Percentiles rank a stretch among this genome's conserved stretches.
phyloP scores from a whole-genome alignment of 2,329 filamentous ascomycete species.

The Ceratocystis alfenasii region DNA sequence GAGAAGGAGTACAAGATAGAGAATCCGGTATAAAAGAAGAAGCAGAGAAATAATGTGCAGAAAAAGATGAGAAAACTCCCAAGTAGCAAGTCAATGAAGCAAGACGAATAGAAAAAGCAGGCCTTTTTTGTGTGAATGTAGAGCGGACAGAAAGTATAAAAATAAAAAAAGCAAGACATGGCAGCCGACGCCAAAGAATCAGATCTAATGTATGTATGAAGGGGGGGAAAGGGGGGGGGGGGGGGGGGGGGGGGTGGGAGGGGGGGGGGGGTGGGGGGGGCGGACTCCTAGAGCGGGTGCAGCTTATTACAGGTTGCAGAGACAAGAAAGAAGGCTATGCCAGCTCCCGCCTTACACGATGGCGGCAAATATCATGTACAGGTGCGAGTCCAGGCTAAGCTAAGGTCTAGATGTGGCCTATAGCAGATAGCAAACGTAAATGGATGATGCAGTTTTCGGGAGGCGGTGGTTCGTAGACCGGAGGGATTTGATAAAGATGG shows the following conservation, averaged over 20 bases:
- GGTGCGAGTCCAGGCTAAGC: neutral
- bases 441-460: too few species aligned
- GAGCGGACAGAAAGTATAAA: neutral
- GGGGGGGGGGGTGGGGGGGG: too few species aligned
- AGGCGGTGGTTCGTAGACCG: neutral
- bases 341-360: neutral
- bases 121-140: neutral
- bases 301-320: too few species aligned
- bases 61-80: conserved; percentile 1
- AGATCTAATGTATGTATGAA: neutral
- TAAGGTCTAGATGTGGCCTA: neutral
- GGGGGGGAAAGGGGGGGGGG: neutral
- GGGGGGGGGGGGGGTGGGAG: too few species aligned
- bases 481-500: too few species aligned
- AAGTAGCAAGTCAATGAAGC: neutral
- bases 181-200: neutral
- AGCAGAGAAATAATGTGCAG: conserved; percentile 18
- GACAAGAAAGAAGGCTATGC: conserved; percentile 10
- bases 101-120: neutral
- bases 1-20: conserved; percentile 7
- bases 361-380: neutral
- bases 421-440: too few species aligned
- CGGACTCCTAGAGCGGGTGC: too few species aligned
- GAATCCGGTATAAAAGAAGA: conserved; percentile 8
- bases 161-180: conserved; percentile 2